A percentile compares a stretch with the other conserved stretches of the same genome.
Evolutionary conservation across 768 basidiomycete species (phyloP).

Genomic region (Suillus subaureus): DNA sequence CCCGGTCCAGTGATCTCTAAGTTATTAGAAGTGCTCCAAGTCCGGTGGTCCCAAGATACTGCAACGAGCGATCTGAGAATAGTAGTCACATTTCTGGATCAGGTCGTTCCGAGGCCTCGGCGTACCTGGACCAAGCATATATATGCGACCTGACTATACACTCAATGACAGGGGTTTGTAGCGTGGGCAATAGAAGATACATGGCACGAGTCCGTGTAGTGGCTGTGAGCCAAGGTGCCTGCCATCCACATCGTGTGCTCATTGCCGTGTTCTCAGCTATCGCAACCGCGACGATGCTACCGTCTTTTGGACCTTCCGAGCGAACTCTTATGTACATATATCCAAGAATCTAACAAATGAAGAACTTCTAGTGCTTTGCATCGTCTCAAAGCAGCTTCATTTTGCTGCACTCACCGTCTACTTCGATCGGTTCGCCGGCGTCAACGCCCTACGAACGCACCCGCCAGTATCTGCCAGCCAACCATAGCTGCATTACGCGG

Average conservation of each 20-base stretch:
- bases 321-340: constrained; percentile 1
- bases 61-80: neutral
- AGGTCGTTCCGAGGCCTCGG: neutral
- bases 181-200: constrained; percentile 1
- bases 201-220: neutral
- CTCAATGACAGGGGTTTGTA: neutral
- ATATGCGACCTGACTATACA: neutral
- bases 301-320: constrained; percentile 3
- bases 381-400: constrained; percentile 1
- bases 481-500: neutral
- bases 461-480: constrained; percentile 5
- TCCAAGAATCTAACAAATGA: constrained; percentile 1
- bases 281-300: neutral
- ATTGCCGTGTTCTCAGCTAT: neutral
- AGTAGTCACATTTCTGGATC: neutral
- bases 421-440: constrained; percentile 1
- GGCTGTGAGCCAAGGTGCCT: neutral
- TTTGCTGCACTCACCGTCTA: constrained; percentile 6
- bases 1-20: neutral
- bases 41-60: neutral
- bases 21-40: neutral
- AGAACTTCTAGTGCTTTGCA: neutral
- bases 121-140: neutral
- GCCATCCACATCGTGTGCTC: neutral
- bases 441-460: constrained; percentile 1